Conservation (phyloP, 2,329 filamentous ascomycete species). For the Trichoderma lentiforme region DNA sequence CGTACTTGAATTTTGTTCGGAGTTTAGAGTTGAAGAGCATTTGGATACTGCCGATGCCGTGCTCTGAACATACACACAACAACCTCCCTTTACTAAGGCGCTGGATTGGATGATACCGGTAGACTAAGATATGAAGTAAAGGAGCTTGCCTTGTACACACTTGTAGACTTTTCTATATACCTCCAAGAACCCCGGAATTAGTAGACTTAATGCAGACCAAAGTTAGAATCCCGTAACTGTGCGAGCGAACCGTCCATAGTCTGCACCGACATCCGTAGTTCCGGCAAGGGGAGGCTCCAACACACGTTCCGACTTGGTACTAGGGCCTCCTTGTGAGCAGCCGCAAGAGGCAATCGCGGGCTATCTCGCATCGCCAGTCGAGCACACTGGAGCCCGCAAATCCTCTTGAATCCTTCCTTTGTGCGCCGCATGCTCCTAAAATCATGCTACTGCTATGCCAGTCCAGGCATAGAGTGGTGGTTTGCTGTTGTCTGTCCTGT, state of each 20-base stretch:
- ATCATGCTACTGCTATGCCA: not conserved
- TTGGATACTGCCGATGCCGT: not conserved
- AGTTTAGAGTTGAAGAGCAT: not conserved
- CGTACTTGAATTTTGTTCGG: not conserved
- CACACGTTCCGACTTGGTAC: not conserved
- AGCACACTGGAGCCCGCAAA: not conserved
- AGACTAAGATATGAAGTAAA: not conserved
- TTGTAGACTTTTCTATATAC: not conserved
- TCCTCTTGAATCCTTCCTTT: not conserved
- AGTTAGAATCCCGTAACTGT: not conserved
- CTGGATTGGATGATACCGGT: not conserved
- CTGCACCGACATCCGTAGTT: not conserved
- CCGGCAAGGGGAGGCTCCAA: not conserved
- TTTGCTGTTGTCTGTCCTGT: not conserved
- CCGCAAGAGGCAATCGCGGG: not conserved
- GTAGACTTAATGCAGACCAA: not conserved
- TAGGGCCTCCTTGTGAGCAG: not conserved
- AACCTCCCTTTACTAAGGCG: not conserved
- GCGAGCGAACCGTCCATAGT: not conserved
- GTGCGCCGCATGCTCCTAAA: not conserved
- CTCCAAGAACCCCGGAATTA: not conserved
- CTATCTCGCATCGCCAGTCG: not conserved
- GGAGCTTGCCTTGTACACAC: not conserved
- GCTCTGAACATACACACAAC: not conserved
- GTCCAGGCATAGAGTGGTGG: not conserved